A percentile compares a stretch with the other conserved stretches of the same genome.
phyloP scores from a whole-genome alignment of 441 rosid genomes.

The Pelargonium australe region DNA sequence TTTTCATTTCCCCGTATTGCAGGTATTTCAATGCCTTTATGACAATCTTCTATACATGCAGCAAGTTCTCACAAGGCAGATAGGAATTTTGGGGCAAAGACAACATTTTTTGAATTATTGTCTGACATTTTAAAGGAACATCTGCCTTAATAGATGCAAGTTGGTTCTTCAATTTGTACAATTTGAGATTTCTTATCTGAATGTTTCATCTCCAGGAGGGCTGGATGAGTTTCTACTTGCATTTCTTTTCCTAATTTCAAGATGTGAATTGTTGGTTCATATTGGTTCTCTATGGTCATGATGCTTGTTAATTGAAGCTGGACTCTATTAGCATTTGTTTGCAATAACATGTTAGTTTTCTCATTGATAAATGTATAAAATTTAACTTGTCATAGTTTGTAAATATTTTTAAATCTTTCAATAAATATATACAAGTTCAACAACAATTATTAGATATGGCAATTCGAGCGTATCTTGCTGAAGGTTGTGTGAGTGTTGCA shows the following conservation, averaged over 20 bases:
- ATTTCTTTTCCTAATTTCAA: background rate
- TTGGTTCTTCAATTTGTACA: background rate
- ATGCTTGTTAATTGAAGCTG: too few species aligned
- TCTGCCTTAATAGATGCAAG: background rate
- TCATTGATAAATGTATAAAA: too few species aligned
- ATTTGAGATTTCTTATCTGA: background rate
- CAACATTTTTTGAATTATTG: background rate
- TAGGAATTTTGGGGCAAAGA: constrained; percentile 8
- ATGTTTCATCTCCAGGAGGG: background rate
- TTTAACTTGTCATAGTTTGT: too few species aligned
- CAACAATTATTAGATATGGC: too few species aligned
- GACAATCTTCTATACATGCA: constrained; percentile 13
- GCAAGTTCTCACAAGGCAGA: constrained; percentile 9
- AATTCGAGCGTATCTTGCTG: too few species aligned
- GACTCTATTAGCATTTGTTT: too few species aligned
- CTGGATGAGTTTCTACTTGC: constrained; percentile 15
- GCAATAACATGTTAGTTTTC: too few species aligned
- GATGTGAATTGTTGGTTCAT: background rate
- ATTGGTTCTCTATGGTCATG: background rate
- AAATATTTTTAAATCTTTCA: too few species aligned
- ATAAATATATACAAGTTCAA: too few species aligned
- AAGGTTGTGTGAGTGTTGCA: too few species aligned
- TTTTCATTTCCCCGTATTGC: constrained; percentile 15
- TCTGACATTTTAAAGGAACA: background rate
- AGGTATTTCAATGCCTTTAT: constrained; percentile 52